Conservation (phyloP, 495 filamentous ascomycete genomes). For the Penicillium chermesinum region DNA sequence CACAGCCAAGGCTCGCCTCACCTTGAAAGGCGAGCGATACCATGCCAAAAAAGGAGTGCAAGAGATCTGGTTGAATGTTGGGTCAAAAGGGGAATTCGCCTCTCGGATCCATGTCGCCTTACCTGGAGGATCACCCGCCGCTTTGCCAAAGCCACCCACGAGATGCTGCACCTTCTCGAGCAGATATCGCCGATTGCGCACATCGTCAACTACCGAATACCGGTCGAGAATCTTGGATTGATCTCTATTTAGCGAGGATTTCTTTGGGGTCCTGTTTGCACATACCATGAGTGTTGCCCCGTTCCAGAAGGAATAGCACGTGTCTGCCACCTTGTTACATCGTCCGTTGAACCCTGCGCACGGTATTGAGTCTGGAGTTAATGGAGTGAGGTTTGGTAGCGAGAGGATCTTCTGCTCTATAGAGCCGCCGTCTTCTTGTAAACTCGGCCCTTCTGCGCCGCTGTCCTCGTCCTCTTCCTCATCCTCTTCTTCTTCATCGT, state of each 20-base stretch:
- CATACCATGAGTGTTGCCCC: conserved; percentile 61
- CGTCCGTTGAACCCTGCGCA: conserved; percentile 80
- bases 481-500: conserved; percentile 41
- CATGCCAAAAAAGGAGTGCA: conserved; percentile 86
- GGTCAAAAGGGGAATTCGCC: conserved; percentile 11
- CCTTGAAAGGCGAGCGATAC: conserved; percentile 66
- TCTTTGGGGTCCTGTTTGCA: background rate
- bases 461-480: conserved; percentile 39
- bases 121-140: conserved; percentile 71
- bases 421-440: conserved; percentile 9
- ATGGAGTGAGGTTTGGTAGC: conserved; percentile 32
- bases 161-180: conserved; percentile 85
- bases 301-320: conserved; percentile 94
- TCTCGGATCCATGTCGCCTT: conserved; percentile 12
- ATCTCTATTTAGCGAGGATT: conserved; percentile 5
- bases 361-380: conserved; percentile 32
- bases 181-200: conserved; percentile 66
- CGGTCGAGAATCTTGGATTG: conserved; percentile 61
- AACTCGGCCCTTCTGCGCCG: background rate
- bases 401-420: conserved; percentile 25
- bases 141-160: conserved; percentile 86
- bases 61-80: conserved; percentile 53
- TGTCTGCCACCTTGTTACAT: conserved; percentile 83
- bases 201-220: conserved; percentile 53
- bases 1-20: conserved; percentile 51